These are phyloP conservation scores for Spatholobus suberectus DNA, from an alignment of 306 rosid genomes.

Conservation along the genomic window DNA sequence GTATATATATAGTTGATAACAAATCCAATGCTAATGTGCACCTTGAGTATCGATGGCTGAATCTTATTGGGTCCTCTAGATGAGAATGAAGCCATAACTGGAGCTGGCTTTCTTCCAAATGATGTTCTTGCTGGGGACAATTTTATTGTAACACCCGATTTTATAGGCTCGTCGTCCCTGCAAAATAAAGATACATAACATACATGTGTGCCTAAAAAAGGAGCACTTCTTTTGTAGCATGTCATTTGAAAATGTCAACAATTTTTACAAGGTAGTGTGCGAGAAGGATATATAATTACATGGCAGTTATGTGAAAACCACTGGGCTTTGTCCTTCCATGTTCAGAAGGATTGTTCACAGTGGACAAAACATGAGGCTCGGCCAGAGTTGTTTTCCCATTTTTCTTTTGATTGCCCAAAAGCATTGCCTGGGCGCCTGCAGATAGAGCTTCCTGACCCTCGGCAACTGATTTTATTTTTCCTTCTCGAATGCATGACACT, in stretches of 20 bases:
- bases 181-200: too few relatives aligned
- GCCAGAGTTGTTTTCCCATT: slow-evolving; percentile 42
- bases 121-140: slow-evolving; percentile 46
- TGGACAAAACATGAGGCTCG: slow-evolving; percentile 59
- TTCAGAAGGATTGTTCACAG: too few relatives aligned
- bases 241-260: not conserved
- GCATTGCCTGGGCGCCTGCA: slow-evolving; percentile 63
- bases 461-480: slow-evolving; percentile 39
- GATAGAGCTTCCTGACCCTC: slow-evolving; percentile 44
- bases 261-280: not conserved
- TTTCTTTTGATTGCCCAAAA: slow-evolving; percentile 38
- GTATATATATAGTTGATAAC: not conserved
- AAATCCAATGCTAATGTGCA: not conserved
- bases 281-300: slow-evolving; percentile 41
- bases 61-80: slow-evolving; percentile 58
- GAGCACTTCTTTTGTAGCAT: too few relatives aligned
- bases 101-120: slow-evolving; percentile 44
- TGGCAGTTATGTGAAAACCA: slow-evolving; percentile 38
- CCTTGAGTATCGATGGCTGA: slow-evolving; percentile 62
- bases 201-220: too few relatives aligned
- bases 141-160: slow-evolving; percentile 3
- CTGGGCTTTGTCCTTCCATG: too few relatives aligned
- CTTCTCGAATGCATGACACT: slow-evolving; percentile 51
- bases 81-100: slow-evolving; percentile 46
- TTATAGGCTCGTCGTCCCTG: slow-evolving; percentile 51